Percentiles rank a stretch among this genome's conserved stretches.
phyloP scores from a whole-genome alignment of 2,329 filamentous ascomycete species.

The Colletotrichum sp. region DNA sequence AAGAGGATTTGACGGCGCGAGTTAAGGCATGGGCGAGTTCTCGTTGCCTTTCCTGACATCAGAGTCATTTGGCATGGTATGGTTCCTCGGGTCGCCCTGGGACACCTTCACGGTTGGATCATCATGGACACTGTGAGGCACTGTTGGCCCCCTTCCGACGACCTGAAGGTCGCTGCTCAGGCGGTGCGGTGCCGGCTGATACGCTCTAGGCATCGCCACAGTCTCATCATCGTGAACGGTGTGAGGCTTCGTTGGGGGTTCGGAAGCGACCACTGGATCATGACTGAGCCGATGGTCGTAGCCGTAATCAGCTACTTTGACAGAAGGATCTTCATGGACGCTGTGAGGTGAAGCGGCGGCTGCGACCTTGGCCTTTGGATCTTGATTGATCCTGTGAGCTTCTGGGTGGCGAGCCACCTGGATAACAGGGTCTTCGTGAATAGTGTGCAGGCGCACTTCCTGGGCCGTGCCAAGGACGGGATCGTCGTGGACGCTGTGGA shows the following conservation, averaged over 20 bases:
- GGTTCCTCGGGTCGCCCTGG: not conserved
- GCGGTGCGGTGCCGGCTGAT: not conserved
- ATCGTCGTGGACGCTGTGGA: slow-evolving; percentile 2
- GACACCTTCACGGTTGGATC: not conserved
- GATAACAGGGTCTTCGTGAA: not conserved
- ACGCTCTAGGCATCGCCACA: not conserved
- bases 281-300: slow-evolving; percentile 5
- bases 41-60: not conserved
- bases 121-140: not conserved
- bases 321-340: not conserved
- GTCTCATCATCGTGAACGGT: not conserved
- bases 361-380: not conserved
- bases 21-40: not conserved
- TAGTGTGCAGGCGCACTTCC: not conserved
- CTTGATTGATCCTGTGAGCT: not conserved
- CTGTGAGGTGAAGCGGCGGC: not conserved
- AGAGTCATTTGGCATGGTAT: not conserved
- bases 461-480: not conserved
- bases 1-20: not conserved
- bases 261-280: not conserved
- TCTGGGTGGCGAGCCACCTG: not conserved
- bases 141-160: not conserved
- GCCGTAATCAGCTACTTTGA: not conserved
- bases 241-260: not conserved
- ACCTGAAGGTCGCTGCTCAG: not conserved